Percentiles rank a stretch among this genome's conserved stretches.
phyloP scores from a whole-genome alignment of 1,284 basidiomycete species.

The Hemileia vastatrix region DNA sequence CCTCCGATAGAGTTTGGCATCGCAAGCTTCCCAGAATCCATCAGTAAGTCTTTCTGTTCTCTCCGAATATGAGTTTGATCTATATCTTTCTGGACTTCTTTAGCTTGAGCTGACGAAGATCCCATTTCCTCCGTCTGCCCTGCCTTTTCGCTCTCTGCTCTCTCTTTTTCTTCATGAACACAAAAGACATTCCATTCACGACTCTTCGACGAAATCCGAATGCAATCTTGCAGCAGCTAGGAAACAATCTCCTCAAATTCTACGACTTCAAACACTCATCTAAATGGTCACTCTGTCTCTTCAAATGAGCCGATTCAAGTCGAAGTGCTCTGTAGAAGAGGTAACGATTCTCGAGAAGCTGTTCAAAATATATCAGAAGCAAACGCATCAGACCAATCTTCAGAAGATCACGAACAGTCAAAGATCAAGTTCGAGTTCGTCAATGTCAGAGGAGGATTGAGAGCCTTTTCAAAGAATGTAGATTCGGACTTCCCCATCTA shows the following conservation, averaged over 20 bases:
- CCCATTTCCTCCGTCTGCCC: neutral
- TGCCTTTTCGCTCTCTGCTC: neutral
- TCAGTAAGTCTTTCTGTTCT: neutral
- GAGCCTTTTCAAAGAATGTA: neutral
- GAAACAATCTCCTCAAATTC: neutral
- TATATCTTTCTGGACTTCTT: too few relatives aligned
- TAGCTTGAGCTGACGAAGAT: neutral
- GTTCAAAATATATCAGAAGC: too few relatives aligned
- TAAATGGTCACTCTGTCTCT: too few relatives aligned
- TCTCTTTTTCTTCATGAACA: neutral
- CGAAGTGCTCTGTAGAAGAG: conserved; percentile 74
- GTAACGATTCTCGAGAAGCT: conserved; percentile 87
- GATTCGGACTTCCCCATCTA: neutral
- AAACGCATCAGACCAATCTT: too few relatives aligned
- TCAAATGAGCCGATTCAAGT: too few relatives aligned
- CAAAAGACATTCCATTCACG: neutral
- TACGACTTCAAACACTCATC: too few relatives aligned
- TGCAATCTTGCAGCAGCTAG: neutral
- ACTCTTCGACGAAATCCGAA: neutral
- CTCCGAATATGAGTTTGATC: too few relatives aligned
- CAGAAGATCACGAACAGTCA: conserved; percentile 7
- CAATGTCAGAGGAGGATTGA: conserved; percentile 3
- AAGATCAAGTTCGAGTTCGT: neutral
- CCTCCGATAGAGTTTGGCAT: neutral
- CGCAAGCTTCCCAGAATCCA: neutral